Evolutionary conservation across 176 grass and related monocot species (phyloP).

Genomic region (Phragmites australis): DNA sequence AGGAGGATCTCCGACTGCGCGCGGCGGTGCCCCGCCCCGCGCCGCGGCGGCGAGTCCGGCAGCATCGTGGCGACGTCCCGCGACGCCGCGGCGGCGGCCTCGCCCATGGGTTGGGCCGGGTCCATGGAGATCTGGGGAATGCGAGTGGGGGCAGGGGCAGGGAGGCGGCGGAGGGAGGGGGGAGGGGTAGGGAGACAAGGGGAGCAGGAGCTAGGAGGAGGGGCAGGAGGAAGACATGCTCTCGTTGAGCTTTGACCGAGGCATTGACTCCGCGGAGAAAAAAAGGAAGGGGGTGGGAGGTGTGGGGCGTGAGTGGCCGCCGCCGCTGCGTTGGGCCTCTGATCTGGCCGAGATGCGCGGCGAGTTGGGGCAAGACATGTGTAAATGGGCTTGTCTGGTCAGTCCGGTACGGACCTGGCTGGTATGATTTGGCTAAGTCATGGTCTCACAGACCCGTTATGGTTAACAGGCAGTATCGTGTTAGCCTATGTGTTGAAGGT

Average conservation of each 20-base stretch:
- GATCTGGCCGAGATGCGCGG: slow-evolving; percentile 4
- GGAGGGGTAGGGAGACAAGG: neutral
- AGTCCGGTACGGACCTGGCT: too few species aligned
- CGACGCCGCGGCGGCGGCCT: slow-evolving; percentile 14
- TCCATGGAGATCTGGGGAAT: slow-evolving; percentile 50
- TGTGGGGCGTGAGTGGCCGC: neutral
- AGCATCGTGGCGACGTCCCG: slow-evolving; percentile 56
- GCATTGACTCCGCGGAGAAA: slow-evolving; percentile 48
- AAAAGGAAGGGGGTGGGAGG: neutral
- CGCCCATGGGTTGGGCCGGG: slow-evolving; percentile 15
- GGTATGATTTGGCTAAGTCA: too few species aligned
- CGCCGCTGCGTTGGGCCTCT: slow-evolving; percentile 10
- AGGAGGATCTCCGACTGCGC: slow-evolving; percentile 81
- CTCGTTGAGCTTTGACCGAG: slow-evolving; percentile 47
- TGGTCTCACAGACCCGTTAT: too few species aligned
- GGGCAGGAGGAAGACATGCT: slow-evolving; percentile 46
- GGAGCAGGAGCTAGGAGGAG: slow-evolving; percentile 12
- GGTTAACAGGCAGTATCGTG: too few species aligned
- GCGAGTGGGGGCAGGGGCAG: neutral
- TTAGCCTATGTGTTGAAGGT: too few species aligned
- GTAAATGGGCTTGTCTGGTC: too few species aligned
- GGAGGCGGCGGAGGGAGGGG: neutral
- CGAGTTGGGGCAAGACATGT: neutral
- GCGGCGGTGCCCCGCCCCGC: slow-evolving; percentile 50
- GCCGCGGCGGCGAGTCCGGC: slow-evolving; percentile 48